Conservation (phyloP, 192 early-diverging fungal genomes). For the Cetraspora pellucida region DNA sequence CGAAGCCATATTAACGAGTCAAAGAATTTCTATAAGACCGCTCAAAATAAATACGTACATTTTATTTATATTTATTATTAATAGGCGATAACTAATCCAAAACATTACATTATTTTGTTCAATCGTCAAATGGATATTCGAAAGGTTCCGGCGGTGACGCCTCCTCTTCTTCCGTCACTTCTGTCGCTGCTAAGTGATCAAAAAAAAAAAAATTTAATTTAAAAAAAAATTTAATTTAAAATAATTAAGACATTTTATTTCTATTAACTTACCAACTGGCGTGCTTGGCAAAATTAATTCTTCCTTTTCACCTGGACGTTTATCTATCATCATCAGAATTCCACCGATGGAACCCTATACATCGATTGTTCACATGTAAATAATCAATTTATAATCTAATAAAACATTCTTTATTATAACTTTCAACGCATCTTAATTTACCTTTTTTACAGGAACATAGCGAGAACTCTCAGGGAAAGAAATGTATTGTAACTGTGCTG, state of each 20-base stretch:
- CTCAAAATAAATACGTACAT: too few species aligned
- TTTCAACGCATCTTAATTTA: conserved; percentile 35
- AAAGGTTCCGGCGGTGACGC: conserved; percentile 78
- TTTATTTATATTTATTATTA: too few species aligned
- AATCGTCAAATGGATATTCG: conserved; percentile 79
- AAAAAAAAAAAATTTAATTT: background rate
- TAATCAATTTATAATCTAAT: background rate
- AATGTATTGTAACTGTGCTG: conserved; percentile 84
- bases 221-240: background rate
- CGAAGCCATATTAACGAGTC: too few species aligned
- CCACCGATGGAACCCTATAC: conserved; percentile 68
- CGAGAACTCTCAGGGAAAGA: conserved; percentile 82
- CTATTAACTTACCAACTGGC: conserved; percentile 36
- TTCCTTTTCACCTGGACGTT: conserved; percentile 73
- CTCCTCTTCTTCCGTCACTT: conserved; percentile 61
- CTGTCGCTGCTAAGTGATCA: conserved; percentile 36
- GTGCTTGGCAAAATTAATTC: conserved; percentile 71
- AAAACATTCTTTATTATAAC: too few species aligned
- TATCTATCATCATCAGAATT: conserved; percentile 86
- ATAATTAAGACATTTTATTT: background rate
- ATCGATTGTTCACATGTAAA: background rate
- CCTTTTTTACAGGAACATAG: conserved; percentile 89
- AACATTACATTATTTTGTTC: too few species aligned
- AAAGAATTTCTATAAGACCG: too few species aligned
- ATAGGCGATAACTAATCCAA: too few species aligned